A percentile compares a stretch with the other conserved stretches of the same genome.
These are phyloP conservation scores for Chara braunii DNA, from an alignment of 139 green algal genomes.

Conservation along the genomic window DNA sequence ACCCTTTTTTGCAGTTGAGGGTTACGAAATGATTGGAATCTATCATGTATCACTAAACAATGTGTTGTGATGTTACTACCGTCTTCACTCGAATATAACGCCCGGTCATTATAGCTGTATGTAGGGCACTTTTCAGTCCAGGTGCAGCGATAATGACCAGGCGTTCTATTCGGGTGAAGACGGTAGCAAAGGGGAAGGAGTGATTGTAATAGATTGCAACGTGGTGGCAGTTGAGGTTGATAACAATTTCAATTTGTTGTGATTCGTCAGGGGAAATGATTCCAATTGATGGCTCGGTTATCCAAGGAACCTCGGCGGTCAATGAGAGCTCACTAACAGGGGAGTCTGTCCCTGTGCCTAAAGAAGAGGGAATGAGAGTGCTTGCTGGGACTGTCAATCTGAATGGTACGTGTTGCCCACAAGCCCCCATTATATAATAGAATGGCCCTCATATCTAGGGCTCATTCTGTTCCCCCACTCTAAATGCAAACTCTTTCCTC, in stretches of 20 bases:
- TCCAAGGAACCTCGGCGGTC: slow-evolving; percentile 47
- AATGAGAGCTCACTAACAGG: slow-evolving; percentile 75
- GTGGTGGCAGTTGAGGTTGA: slow-evolving; percentile 40
- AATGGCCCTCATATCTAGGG: background rate
- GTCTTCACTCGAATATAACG: too few relatives aligned
- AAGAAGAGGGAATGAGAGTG: slow-evolving; percentile 46
- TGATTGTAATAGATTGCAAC: background rate
- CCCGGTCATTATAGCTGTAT: too few relatives aligned
- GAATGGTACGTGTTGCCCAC: too few relatives aligned
- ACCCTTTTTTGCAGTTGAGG: too few relatives aligned
- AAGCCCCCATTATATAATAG: too few relatives aligned
- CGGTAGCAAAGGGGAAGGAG: too few relatives aligned
- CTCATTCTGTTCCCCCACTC: background rate
- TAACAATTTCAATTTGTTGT: too few relatives aligned
- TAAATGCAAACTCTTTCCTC: too few relatives aligned
- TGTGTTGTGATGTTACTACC: background rate
- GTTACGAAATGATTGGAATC: too few relatives aligned
- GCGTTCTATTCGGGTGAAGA: too few relatives aligned
- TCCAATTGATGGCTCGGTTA: slow-evolving; percentile 64
- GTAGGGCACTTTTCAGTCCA: too few relatives aligned
- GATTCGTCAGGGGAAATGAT: slow-evolving; percentile 61
- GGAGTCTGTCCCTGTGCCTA: slow-evolving; percentile 51
- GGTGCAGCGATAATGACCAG: too few relatives aligned
- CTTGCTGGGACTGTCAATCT: slow-evolving; percentile 48
- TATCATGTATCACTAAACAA: background rate